A percentile compares a stretch with the other conserved stretches of the same genome.
These are phyloP conservation scores for Zygoascus sp. DNA, from an alignment of 1,139 yeast species.

Conservation along the genomic window DNA sequence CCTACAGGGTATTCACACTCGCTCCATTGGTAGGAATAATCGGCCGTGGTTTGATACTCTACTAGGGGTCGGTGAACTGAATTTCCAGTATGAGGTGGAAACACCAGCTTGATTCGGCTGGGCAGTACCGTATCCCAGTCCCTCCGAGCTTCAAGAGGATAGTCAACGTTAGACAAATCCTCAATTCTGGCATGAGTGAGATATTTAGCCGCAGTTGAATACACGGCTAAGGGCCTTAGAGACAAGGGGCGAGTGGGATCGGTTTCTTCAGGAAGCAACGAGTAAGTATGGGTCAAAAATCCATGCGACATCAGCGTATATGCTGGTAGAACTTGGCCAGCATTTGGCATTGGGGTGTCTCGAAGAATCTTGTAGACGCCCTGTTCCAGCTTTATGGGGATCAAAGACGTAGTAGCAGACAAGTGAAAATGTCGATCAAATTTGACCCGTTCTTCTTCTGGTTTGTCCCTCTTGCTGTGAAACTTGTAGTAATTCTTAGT, in stretches of 20 bases:
- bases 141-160: conserved; percentile 3
- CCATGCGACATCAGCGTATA: conserved; percentile 16
- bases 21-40: conserved; percentile 20
- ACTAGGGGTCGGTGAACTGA: conserved; percentile 2
- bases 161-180: conserved; percentile 17
- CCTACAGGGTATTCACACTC: conserved; percentile 15
- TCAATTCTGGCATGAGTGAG: conserved; percentile 22
- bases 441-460: background rate
- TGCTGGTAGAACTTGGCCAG: conserved; percentile 2
- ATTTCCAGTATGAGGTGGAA: background rate
- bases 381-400: conserved; percentile 20
- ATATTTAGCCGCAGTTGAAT: conserved; percentile 14
- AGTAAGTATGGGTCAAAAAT: conserved; percentile 14
- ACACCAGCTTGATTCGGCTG: conserved; percentile 15
- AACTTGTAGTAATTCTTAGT: background rate
- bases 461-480: conserved; percentile 1
- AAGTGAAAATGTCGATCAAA: conserved; percentile 1
- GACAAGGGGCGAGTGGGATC: conserved; percentile 11
- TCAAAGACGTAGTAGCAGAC: conserved; percentile 15
- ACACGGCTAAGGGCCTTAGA: conserved; percentile 15
- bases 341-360: conserved; percentile 4
- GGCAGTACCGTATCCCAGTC: conserved; percentile 14
- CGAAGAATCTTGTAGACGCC: conserved; percentile 22
- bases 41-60: conserved; percentile 11
- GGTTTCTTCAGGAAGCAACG: conserved; percentile 12